These are phyloP conservation scores for Chlorella sp. DNA, from an alignment of 139 green algal species.

Conservation along the genomic window DNA sequence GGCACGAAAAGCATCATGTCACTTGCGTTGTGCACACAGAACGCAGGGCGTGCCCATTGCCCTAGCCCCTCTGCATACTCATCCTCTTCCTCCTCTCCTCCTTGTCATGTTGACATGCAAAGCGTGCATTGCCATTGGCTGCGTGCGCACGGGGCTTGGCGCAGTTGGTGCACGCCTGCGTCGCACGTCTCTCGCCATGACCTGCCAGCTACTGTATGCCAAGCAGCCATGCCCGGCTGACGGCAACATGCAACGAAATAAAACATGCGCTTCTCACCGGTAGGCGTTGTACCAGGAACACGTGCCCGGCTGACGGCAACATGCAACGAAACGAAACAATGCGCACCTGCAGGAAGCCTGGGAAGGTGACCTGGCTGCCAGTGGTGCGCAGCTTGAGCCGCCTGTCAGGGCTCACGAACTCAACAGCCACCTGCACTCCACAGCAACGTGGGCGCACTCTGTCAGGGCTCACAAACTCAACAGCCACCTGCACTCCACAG, in stretches of 20 bases:
- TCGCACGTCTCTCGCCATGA: neutral
- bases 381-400: constrained; percentile 39
- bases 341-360: constrained; percentile 45
- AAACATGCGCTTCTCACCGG: neutral
- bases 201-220: too few species aligned
- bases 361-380: constrained; percentile 34
- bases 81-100: too few species aligned
- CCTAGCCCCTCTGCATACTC: too few species aligned
- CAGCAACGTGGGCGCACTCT: neutral
- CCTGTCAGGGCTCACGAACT: constrained; percentile 28
- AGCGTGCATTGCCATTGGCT: too few species aligned
- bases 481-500: constrained; percentile 19
- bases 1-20: too few species aligned
- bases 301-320: neutral
- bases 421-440: constrained; percentile 29
- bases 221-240: too few species aligned
- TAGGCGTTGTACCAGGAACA: neutral
- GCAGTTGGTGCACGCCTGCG: neutral
- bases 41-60: too few species aligned
- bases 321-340: neutral
- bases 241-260: neutral
- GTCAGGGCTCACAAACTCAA: constrained; percentile 35
- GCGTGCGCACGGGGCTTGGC: too few species aligned
- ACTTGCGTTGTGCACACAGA: too few species aligned
- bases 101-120: too few species aligned